Evolutionary conservation across 225 moss, liverwort and hornwort species (phyloP).

Genomic region (Lunularia cruciata): DNA sequence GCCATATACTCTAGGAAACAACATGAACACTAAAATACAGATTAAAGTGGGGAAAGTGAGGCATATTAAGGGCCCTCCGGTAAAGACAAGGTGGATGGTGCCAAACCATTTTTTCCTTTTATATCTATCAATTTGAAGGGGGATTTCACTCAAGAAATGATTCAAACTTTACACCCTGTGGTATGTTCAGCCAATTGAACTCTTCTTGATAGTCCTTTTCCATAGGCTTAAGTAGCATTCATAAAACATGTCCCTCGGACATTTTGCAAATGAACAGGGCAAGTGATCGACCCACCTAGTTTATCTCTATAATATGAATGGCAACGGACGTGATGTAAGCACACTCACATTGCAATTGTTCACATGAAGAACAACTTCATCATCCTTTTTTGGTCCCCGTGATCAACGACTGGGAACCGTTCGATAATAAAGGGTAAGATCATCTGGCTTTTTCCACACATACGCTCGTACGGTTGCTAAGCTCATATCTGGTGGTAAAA

Average conservation of each 20-base stretch:
- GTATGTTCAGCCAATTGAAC: conserved; percentile 25
- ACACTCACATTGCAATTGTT: conserved; percentile 29
- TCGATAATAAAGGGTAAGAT: conserved; percentile 83
- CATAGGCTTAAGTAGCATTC: conserved; percentile 26
- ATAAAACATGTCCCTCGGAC: conserved; percentile 27
- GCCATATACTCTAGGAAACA: conserved; percentile 16
- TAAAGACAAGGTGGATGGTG: conserved; percentile 27
- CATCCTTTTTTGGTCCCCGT: conserved; percentile 15
- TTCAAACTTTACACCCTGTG: conserved; percentile 31
- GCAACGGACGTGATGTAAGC: conserved; percentile 23
- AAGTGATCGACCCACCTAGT: conserved; percentile 31
- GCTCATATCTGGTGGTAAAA: conserved; percentile 70
- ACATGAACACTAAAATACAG: conserved; percentile 36
- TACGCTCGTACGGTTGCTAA: conserved; percentile 90
- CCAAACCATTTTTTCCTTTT: conserved; percentile 28
- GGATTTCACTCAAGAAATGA: conserved; percentile 18
- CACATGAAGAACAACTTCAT: conserved; percentile 23
- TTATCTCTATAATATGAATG: conserved; percentile 35
- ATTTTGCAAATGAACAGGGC: conserved; percentile 23
- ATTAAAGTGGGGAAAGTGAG: conserved; percentile 23
- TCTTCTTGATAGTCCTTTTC: conserved; percentile 22
- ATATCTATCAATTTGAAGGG: conserved; percentile 35
- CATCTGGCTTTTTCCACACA: conserved; percentile 94
- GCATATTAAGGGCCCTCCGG: conserved; percentile 27
- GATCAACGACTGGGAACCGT: conserved; percentile 62